These are phyloP conservation scores for Pythium pyrilobum DNA, from an alignment of 352 stramenopile genomes.

Conservation along the genomic window DNA sequence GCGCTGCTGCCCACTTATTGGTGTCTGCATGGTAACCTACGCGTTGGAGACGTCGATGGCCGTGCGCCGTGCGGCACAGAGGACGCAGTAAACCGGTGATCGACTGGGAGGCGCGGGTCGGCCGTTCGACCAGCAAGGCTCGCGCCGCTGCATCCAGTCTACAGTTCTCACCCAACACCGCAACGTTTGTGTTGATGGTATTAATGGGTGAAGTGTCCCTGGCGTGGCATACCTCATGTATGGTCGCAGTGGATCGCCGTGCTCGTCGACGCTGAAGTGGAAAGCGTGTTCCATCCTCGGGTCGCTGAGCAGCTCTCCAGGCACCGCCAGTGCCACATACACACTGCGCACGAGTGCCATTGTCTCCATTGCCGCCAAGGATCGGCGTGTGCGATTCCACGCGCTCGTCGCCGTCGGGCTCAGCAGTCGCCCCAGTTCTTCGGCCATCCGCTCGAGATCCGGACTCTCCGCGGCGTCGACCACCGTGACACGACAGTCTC, in stretches of 20 bases:
- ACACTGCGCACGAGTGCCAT: background rate
- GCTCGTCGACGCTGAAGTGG: background rate
- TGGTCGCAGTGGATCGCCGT: constrained; percentile 1
- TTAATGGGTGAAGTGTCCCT: too few relatives aligned
- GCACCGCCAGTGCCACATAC: background rate
- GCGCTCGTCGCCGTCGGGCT: too few relatives aligned
- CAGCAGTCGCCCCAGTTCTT: background rate
- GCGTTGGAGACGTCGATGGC: background rate
- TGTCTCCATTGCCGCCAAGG: background rate
- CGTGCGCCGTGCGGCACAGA: background rate
- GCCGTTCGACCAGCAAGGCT: background rate
- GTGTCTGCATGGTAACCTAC: background rate
- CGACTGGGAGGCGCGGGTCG: background rate
- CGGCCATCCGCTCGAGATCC: too few relatives aligned
- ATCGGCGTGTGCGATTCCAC: background rate
- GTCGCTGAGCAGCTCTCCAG: background rate
- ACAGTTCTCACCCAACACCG: too few relatives aligned
- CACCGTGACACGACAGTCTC: too few relatives aligned
- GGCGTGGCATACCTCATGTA: constrained; percentile 2
- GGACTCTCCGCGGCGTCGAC: too few relatives aligned
- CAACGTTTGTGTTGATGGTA: too few relatives aligned
- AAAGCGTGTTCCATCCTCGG: constrained; percentile 6
- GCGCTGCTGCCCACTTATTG: background rate
- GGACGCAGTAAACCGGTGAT: background rate
- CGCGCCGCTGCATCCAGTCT: background rate